Conservation (phyloP, 148 eudicot genomes). For the Bassia scoparia region DNA sequence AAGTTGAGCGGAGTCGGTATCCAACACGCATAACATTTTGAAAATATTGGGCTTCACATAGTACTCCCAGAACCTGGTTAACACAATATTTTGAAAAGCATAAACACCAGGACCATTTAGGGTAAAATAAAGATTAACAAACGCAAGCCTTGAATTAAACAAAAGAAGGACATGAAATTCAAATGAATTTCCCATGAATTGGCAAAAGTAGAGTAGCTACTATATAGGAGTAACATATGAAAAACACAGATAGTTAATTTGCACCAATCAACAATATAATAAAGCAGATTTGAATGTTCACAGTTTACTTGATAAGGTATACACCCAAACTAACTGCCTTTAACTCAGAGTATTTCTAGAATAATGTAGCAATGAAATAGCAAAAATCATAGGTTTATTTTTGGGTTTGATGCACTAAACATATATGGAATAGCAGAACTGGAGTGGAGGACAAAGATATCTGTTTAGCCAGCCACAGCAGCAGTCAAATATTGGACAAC, state of each 20-base stretch:
- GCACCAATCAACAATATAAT: neutral
- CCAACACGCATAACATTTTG: conserved; percentile 99
- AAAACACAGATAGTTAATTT: neutral
- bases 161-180: neutral
- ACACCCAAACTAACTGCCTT: neutral
- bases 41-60: conserved; percentile 91
- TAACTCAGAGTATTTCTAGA: neutral
- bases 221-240: neutral
- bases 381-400: neutral
- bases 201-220: neutral
- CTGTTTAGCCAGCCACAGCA: neutral
- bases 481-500: neutral
- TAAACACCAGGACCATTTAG: neutral
- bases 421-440: neutral
- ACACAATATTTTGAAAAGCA: neutral
- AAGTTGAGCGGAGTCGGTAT: conserved; percentile 74
- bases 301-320: neutral
- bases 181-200: neutral
- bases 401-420: neutral
- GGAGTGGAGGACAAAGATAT: neutral
- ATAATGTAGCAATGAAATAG: neutral
- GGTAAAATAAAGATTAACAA: neutral
- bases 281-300: neutral
- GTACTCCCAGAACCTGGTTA: conserved; percentile 73
- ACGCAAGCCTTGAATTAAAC: neutral